Conservation (phyloP, 768 basidiomycete genomes). For the Kwoniella botswanensis region DNA sequence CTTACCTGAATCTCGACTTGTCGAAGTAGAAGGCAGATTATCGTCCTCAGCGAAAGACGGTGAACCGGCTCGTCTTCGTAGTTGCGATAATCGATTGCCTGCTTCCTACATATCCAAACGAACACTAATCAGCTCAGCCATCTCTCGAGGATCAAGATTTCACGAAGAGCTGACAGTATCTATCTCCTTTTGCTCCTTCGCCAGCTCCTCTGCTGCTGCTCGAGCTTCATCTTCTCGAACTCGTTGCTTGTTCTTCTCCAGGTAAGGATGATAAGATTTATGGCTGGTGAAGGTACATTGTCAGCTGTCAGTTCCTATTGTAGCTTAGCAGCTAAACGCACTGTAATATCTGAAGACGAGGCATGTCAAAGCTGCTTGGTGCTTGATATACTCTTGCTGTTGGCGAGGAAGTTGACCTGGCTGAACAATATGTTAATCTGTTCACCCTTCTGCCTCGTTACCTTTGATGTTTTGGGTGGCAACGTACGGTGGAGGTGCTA, state of each 20-base stretch:
- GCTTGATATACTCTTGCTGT: too few relatives aligned
- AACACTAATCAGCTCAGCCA: not conserved
- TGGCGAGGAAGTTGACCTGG: too few relatives aligned
- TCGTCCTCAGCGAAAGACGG: constrained; percentile 34
- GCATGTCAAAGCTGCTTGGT: constrained; percentile 28
- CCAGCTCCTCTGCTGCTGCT: constrained; percentile 50
- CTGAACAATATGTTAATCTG: too few relatives aligned
- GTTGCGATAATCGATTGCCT: constrained; percentile 47
- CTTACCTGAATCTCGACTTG: constrained; percentile 15
- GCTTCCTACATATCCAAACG: constrained; percentile 37
- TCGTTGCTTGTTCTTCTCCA: constrained; percentile 58
- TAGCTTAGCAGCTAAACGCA: constrained; percentile 21
- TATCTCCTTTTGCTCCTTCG: constrained; percentile 50
- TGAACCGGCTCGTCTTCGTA: constrained; percentile 49
- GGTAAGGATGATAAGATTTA: constrained; percentile 59
- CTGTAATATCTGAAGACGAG: constrained; percentile 58
- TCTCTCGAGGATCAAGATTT: too few relatives aligned
- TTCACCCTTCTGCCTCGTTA: too few relatives aligned
- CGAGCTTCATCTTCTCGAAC: constrained; percentile 58
- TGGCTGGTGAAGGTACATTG: constrained; percentile 32
- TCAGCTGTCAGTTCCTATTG: too few relatives aligned
- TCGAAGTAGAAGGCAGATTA: constrained; percentile 46
- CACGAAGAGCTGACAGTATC: constrained; percentile 39
- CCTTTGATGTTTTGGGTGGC: not conserved
- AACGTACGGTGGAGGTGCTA: not conserved